Base-by-base conservation (phyloP, 1,284 basidiomycete genomes). In the Chondrostereum purpureum region DNA sequence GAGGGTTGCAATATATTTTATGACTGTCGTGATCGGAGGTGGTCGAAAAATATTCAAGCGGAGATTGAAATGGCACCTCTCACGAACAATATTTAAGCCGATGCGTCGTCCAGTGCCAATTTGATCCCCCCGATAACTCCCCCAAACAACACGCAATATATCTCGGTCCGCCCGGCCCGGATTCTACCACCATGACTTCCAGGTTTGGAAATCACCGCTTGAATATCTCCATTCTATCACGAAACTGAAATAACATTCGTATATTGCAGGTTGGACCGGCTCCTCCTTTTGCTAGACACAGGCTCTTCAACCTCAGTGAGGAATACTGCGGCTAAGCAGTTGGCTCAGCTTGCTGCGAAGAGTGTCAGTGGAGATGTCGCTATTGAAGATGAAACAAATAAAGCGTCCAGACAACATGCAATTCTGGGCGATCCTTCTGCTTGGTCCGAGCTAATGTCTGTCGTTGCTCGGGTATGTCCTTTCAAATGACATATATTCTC, bases 301-400 rank as follows among this genome's bases (percentile, higher is more conserved):
- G 93, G 92, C 40, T 92, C 92, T 21, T 90, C 89, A 2, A 69
- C 78, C 41, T 86, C 88, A 40, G 86, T 95, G 49, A 79, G 91
- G 58, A 81, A 82, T 51, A 93, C 92, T 13, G 92, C 93, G 3
- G 92, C 92, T 6, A 91, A 90, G 59, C 93, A 96, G 64, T 77
- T 96, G 36, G 93, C 91, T 1, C 88, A 93, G 57, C 76, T 95
- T 47, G 92, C 92, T 2, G 85, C 78, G 16, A 84, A 88, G 63
- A 83, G 81, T 56, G 79, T 92, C 52, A 79, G 83, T 56, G 78
- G 77, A 54, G 89, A 93, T 69, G 88, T 89, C 43, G 75, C 83
- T 22, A 74, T 84, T 60, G 78, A 83, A 53, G 88, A 90, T 53
- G 83, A 90, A 50, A 82, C 86, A 59, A 69, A 85, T 48, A 87